phyloP scores from a whole-genome alignment of 352 stramenopile species.

The Plasmopara halstedii region DNA sequence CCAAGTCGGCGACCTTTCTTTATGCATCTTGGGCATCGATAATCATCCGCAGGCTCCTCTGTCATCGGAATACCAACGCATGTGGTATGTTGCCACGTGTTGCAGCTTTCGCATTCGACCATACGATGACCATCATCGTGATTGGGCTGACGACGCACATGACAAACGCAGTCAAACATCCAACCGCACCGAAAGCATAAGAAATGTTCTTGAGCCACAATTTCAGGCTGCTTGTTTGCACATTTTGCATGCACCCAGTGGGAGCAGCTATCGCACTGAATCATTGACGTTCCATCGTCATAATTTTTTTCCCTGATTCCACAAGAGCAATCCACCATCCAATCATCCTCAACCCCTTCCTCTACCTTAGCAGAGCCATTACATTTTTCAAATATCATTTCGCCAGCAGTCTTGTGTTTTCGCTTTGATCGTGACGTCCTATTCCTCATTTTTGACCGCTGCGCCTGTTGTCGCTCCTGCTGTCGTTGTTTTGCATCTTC shows the following conservation, averaged over 20 bases:
- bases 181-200: slow-evolving; percentile 58
- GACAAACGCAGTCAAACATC: slow-evolving; percentile 66
- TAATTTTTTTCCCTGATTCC: slow-evolving; percentile 43
- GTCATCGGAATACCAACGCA: slow-evolving; percentile 54
- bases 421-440: slow-evolving; percentile 18
- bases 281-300: slow-evolving; percentile 57
- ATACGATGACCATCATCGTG: slow-evolving; percentile 64
- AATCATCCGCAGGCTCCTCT: slow-evolving; percentile 40
- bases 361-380: slow-evolving; percentile 9
- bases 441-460: slow-evolving; percentile 28
- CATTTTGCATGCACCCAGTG: slow-evolving; percentile 62
- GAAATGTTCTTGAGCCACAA: slow-evolving; percentile 44
- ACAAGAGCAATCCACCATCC: slow-evolving; percentile 53
- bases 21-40: slow-evolving; percentile 46
- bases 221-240: slow-evolving; percentile 26
- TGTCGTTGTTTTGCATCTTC: slow-evolving; percentile 26
- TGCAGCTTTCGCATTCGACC: slow-evolving; percentile 64
- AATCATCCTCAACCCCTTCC: slow-evolving; percentile 31
- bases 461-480: slow-evolving; percentile 28
- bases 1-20: slow-evolving; percentile 21
- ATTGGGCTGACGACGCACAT: slow-evolving; percentile 39
- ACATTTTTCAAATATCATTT: background rate
- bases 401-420: background rate
- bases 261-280: slow-evolving; percentile 49
- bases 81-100: slow-evolving; percentile 67